A percentile compares a stretch with the other conserved stretches of the same genome.
These are phyloP conservation scores for Colletotrichum orbiculare DNA, from an alignment of 2,329 filamentous ascomycete species.

Conservation along the genomic window DNA sequence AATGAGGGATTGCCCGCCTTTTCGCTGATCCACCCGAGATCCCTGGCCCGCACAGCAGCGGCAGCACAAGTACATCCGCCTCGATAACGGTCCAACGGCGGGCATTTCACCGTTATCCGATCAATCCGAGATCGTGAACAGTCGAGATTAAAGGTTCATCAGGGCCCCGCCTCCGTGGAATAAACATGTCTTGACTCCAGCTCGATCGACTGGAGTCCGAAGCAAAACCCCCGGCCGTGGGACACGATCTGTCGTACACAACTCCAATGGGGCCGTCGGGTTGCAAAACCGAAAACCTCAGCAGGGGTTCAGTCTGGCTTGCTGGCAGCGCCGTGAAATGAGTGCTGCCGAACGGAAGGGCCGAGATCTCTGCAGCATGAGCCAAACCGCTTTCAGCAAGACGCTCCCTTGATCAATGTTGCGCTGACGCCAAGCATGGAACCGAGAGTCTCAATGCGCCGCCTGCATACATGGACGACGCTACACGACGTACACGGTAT, in stretches of 20 bases:
- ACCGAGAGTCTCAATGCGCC: slow-evolving; percentile 4
- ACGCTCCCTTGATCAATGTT: background rate
- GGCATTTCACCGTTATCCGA: too few relatives aligned
- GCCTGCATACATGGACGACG: background rate
- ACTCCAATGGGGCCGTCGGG: background rate
- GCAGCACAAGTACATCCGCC: too few relatives aligned
- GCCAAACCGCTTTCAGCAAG: slow-evolving; percentile 7
- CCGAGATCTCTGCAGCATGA: slow-evolving; percentile 15
- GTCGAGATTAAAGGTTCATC: too few relatives aligned
- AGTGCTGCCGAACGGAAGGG: slow-evolving; percentile 1
- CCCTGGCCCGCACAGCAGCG: too few relatives aligned
- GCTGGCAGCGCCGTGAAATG: background rate
- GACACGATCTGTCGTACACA: background rate
- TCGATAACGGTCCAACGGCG: too few relatives aligned
- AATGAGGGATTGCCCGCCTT: too few relatives aligned
- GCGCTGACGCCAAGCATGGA: slow-evolving; percentile 15
- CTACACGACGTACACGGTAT: background rate
- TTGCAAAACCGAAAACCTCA: background rate
- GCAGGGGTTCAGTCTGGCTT: background rate
- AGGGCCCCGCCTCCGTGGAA: too few relatives aligned
- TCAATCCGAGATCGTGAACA: too few relatives aligned
- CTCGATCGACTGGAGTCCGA: too few relatives aligned
- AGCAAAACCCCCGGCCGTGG: too few relatives aligned
- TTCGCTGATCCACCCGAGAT: too few relatives aligned
- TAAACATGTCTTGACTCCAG: too few relatives aligned